Evolutionary conservation across 371 early-diverging fungal genomes (phyloP), one percentile per base, ranked within the genome.

Genomic region (Syncephalastrum racemosum): DNA sequence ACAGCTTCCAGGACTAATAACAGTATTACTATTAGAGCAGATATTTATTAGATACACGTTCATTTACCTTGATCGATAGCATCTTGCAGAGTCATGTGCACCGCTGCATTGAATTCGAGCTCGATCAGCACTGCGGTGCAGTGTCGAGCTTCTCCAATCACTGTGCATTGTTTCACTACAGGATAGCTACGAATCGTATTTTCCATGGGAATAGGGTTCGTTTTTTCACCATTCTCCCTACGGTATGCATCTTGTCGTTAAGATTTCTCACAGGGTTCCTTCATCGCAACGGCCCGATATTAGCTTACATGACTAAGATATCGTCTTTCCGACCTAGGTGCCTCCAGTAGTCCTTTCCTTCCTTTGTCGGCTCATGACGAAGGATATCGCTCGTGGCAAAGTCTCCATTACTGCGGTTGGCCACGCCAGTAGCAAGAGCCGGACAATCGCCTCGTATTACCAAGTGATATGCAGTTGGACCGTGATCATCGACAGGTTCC

Each of bases 191-290:
- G 60, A 14, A 73, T 60, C 3, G 50, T 53, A 0, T 15, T 46
- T 50, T 73, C 73, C 54, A 74, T 68, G 8, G 68, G 65, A 7
- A 68, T 3, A 20, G 75, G 71, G 19, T 68, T 71, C 0, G 69
- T 66, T 54, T 74, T 74, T 55, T 74, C 71, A 3, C 71, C 75
- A 40, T 70, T 74, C 44, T 60, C 48, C 57, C 63, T 63, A 36
- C 5, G 6, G 10, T 7, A 54, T 4, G 16, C 13, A 13, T 16
- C n/a, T n/a, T 3, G n/a, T 14, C 15, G 1, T 23, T 22, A 51
- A 19, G 19, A 1, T 15, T 4, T 16, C 4, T n/a, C n/a, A n/a
- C n/a, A n/a, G n/a, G n/a, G n/a, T n/a, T n/a, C n/a, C n/a, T n/a
- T 44, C 22, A n/a, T n/a, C n/a, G n/a, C n/a, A n/a, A n/a, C n/a